phyloP scores from a whole-genome alignment of 1,139 yeast species.

The Nakaseomyces delphensis region DNA sequence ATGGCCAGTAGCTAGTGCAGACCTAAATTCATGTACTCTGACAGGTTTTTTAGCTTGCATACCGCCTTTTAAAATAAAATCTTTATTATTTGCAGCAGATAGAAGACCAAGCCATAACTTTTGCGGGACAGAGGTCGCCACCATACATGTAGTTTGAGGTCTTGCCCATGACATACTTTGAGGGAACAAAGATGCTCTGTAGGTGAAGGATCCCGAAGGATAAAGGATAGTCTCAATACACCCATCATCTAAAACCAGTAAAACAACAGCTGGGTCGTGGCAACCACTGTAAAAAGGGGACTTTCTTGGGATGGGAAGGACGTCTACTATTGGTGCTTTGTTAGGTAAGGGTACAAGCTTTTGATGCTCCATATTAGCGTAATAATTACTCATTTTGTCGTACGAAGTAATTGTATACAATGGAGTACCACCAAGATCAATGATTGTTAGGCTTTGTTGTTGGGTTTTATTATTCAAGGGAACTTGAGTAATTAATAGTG shows the following conservation, averaged over 20 bases:
- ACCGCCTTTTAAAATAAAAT: constrained; percentile 62
- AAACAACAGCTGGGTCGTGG: constrained; percentile 55
- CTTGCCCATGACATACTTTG: constrained; percentile 70
- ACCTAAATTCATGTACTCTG: constrained; percentile 5
- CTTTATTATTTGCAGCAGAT: constrained; percentile 38
- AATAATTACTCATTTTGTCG: constrained; percentile 71
- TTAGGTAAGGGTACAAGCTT: constrained; percentile 46
- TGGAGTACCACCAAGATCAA: constrained; percentile 78
- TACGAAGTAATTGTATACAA: constrained; percentile 73
- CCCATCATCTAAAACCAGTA: constrained; percentile 54
- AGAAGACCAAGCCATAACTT: constrained; percentile 69
- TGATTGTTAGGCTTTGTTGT: constrained; percentile 50
- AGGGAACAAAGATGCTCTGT: constrained; percentile 60
- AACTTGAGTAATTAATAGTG: constrained; percentile 65
- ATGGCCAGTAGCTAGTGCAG: constrained; percentile 74
- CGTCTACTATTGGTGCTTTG: constrained; percentile 36
- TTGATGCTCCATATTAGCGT: constrained; percentile 55
- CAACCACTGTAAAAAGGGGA: constrained; percentile 65
- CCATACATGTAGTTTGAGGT: constrained; percentile 55
- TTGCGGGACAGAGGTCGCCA: constrained; percentile 49
- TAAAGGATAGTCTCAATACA: constrained; percentile 43
- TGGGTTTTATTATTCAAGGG: constrained; percentile 21
- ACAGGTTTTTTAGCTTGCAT: constrained; percentile 46
- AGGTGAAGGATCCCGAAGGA: constrained; percentile 47
- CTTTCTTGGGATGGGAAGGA: constrained; percentile 43